phyloP scores from a whole-genome alignment of 2,329 filamentous ascomycete species.

The Diplodia scrobiculata region DNA sequence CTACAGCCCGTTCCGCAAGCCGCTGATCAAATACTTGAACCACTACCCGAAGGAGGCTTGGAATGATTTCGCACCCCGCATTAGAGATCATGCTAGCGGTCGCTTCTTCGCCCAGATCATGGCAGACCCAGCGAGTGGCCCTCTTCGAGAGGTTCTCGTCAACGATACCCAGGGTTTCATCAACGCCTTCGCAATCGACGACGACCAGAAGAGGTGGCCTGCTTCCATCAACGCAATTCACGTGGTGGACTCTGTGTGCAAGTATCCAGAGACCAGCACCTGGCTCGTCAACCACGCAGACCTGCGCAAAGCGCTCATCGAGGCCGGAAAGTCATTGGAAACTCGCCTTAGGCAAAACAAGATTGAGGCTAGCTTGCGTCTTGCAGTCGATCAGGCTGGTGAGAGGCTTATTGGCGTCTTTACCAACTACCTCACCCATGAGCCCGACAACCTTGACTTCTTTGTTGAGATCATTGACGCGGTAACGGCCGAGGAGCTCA shows the following conservation, averaged over 20 bases:
- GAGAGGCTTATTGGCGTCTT: conserved; percentile 86
- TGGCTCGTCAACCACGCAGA: conserved; percentile 65
- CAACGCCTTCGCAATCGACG: conserved; percentile 63
- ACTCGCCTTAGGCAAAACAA: conserved; percentile 68
- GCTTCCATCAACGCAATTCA: conserved; percentile 87
- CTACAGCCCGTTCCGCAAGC: conserved; percentile 85
- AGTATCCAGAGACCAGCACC: conserved; percentile 62
- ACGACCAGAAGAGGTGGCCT: conserved; percentile 69
- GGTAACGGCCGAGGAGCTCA: conserved; percentile 80
- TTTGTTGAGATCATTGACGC: conserved; percentile 83
- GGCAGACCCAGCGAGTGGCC: conserved; percentile 70
- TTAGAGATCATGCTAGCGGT: conserved; percentile 85
- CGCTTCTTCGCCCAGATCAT: conserved; percentile 89
- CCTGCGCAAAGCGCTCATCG: conserved; percentile 61
- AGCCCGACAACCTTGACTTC: conserved; percentile 75
- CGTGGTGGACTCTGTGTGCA: conserved; percentile 75
- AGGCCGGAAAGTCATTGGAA: conserved; percentile 76
- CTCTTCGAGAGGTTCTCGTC: conserved; percentile 73
- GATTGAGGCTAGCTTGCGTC: conserved; percentile 70
- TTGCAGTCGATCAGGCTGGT: conserved; percentile 84
- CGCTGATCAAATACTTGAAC: conserved; percentile 90
- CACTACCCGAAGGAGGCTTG: conserved; percentile 88
- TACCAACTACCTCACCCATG: conserved; percentile 74
- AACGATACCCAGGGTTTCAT: conserved; percentile 73
- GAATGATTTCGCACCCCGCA: conserved; percentile 72